These are phyloP conservation scores for Phytopythium montanum DNA, from an alignment of 352 stramenopile species.

Conservation along the genomic window DNA sequence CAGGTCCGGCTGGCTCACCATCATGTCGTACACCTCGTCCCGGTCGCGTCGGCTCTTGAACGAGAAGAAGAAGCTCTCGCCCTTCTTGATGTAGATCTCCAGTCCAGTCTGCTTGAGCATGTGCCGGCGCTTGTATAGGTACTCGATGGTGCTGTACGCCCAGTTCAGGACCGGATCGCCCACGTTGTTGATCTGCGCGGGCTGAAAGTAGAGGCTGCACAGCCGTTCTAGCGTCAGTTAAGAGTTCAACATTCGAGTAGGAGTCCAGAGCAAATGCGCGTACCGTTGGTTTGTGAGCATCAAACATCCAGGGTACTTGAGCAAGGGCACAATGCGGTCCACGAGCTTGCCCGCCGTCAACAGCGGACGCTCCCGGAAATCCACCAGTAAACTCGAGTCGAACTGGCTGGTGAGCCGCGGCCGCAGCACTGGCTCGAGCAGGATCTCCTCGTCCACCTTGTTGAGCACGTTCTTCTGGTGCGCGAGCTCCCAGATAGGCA, in stretches of 20 bases:
- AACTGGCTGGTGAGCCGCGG: slow-evolving; percentile 81
- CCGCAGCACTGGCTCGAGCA: slow-evolving; percentile 72
- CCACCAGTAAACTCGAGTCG: slow-evolving; percentile 83
- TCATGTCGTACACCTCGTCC: slow-evolving; percentile 85
- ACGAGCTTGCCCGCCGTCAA: slow-evolving; percentile 70
- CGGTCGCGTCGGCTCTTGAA: slow-evolving; percentile 67
- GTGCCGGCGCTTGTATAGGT: slow-evolving; percentile 86
- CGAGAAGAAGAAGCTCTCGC: slow-evolving; percentile 77
- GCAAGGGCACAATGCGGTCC: slow-evolving; percentile 87
- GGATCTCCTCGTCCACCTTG: slow-evolving; percentile 79
- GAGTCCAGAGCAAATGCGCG: neutral
- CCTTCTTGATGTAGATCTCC: slow-evolving; percentile 79
- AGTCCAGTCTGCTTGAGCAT: slow-evolving; percentile 89
- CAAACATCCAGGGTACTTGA: slow-evolving; percentile 89
- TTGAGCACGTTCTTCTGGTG: slow-evolving; percentile 71
- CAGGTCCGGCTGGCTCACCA: slow-evolving; percentile 71
- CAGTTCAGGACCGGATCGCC: slow-evolving; percentile 85
- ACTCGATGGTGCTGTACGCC: slow-evolving; percentile 73
- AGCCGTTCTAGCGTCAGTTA: neutral
- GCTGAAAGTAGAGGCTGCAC: slow-evolving; percentile 82
- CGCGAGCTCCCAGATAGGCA: slow-evolving; percentile 59
- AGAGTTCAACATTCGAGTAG: neutral
- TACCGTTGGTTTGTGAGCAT: slow-evolving; percentile 88
- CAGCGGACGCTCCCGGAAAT: slow-evolving; percentile 87
- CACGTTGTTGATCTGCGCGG: slow-evolving; percentile 91